phyloP scores from a whole-genome alignment of 2,329 filamentous ascomycete species.

The Waltergamsia citrina region DNA sequence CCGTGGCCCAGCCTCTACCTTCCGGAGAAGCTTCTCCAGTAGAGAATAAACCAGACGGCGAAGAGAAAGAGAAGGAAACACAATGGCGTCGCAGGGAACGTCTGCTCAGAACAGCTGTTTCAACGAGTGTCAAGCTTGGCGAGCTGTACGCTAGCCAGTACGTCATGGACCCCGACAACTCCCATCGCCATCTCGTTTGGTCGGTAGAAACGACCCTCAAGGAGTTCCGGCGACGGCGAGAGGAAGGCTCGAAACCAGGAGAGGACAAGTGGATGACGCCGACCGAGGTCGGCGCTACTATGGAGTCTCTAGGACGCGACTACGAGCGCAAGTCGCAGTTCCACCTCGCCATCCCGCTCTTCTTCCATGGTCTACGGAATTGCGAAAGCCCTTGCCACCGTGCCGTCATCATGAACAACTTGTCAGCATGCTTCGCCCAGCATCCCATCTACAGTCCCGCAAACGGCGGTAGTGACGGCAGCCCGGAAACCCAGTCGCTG shows the following conservation, averaged over 20 bases:
- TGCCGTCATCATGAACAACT: constrained; percentile 79
- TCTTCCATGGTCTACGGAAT: constrained; percentile 72
- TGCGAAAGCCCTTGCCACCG: constrained; percentile 63
- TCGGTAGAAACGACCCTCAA: constrained; percentile 71
- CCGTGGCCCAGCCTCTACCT: neutral
- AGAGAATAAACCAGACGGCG: constrained; percentile 8
- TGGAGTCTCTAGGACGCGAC: constrained; percentile 67
- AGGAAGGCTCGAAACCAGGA: constrained; percentile 57
- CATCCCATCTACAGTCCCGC: constrained; percentile 35
- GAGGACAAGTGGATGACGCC: constrained; percentile 64
- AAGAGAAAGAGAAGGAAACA: constrained; percentile 28
- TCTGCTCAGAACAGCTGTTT: constrained; percentile 64
- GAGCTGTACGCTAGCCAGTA: constrained; percentile 72
- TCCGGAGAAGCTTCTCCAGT: constrained; percentile 1
- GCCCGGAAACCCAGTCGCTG: constrained; percentile 15
- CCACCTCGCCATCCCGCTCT: constrained; percentile 76
- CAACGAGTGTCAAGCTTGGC: constrained; percentile 73
- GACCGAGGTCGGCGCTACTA: constrained; percentile 61
- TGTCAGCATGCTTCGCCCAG: constrained; percentile 64
- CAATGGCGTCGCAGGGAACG: constrained; percentile 51
- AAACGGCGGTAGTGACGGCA: neutral
- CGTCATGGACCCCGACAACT: constrained; percentile 62
- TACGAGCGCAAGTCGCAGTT: constrained; percentile 68
- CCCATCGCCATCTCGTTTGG: constrained; percentile 66
- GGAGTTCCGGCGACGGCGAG: constrained; percentile 61